Base-by-base conservation (phyloP, 805 yeast species). In the Lachancea mirantina region DNA sequence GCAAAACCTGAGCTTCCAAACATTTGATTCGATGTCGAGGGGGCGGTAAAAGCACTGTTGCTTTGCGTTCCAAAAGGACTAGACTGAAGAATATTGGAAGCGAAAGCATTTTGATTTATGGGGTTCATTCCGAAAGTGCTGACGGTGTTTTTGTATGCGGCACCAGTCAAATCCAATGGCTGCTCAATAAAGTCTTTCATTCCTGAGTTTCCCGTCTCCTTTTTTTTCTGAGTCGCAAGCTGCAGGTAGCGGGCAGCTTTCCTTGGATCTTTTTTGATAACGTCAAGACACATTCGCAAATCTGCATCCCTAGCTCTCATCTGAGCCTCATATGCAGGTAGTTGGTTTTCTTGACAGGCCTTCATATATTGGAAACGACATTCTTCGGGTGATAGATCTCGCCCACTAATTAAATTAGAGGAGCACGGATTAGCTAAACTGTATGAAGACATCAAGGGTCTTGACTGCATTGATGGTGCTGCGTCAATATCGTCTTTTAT, bases 161-260 rank as follows among this genome's bases (percentile, higher is more conserved):
- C 41, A 0, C 55, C 59, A 3, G 52, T 45, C 5, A 60, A 36
- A 32, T 61, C 60, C 14, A 64, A 34, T 1, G 61, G 53, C 17
- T 57, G 57, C 2, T 57, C 54, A 2, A 64, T 46, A 30, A 63
- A 65, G 0, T 59, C 55, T 19, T 57, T 56, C 6, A 48, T 41
- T 10, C 11, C 17, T 4, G 42, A 48, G 25, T 28, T 45, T 33
- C 42, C 58, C 20, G 46, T 59, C 23, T 47, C 52, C n/a, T 38
- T 31, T 15, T 54, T 30, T 24, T 56, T 46, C 26, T 52, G 51
- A 2, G 70, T 64, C 4, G 70, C 57, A 14, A 64, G 42, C 38
- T 77, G 81, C n/a, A 68, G 49, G 48, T 67, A 76, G 30, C 81
- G 60, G 1, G 78, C 79, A 5, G 78, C 81, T 43, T 66, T 63